Conservation (phyloP, 495 filamentous ascomycete genomes). For the Cercophora scortea region DNA sequence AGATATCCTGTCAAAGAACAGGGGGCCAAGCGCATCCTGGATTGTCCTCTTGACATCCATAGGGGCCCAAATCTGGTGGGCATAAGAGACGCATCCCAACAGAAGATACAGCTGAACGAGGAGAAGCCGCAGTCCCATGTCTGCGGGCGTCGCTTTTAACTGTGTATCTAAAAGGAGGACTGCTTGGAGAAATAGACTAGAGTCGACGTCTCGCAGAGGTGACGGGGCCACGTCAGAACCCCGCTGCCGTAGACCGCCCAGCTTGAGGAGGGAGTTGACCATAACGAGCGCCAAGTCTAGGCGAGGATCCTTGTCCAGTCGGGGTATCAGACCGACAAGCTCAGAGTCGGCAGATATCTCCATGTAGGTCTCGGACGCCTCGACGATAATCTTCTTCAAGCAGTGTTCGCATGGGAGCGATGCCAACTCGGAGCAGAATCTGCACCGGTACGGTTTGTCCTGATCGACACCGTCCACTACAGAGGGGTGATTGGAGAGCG, state of each 20-base stretch:
- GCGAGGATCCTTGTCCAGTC: conserved; percentile 32
- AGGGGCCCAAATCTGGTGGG: conserved; percentile 33
- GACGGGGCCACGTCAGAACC: conserved; percentile 9
- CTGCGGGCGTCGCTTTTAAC: conserved; percentile 23
- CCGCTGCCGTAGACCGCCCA: conserved; percentile 23
- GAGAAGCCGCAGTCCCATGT: conserved; percentile 33
- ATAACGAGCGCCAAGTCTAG: conserved; percentile 36
- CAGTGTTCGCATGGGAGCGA: conserved; percentile 23
- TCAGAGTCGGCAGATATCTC: conserved; percentile 18
- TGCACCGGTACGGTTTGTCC: conserved; percentile 19
- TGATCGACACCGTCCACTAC: conserved; percentile 14
- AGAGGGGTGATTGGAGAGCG: conserved; percentile 15
- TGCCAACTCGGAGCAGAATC: conserved; percentile 14
- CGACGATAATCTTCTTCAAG: conserved; percentile 21
- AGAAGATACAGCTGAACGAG: conserved; percentile 39
- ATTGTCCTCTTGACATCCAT: conserved; percentile 44
- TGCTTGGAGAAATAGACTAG: conserved; percentile 34
- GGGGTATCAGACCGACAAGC: conserved; percentile 16
- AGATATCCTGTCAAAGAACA: conserved; percentile 45
- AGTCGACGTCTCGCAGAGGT: conserved; percentile 21
- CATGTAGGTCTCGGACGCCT: conserved; percentile 20
- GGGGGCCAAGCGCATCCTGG: conserved; percentile 38
- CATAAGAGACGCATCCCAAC: conserved; percentile 34
- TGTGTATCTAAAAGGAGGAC: conserved; percentile 38
- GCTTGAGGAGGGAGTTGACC: conserved; percentile 36